A percentile compares a stretch with the other conserved stretches of the same genome.
Evolutionary conservation across 2,329 filamentous ascomycete genomes (phyloP).

Genomic region (Tolypocladium ophioglossoides): DNA sequence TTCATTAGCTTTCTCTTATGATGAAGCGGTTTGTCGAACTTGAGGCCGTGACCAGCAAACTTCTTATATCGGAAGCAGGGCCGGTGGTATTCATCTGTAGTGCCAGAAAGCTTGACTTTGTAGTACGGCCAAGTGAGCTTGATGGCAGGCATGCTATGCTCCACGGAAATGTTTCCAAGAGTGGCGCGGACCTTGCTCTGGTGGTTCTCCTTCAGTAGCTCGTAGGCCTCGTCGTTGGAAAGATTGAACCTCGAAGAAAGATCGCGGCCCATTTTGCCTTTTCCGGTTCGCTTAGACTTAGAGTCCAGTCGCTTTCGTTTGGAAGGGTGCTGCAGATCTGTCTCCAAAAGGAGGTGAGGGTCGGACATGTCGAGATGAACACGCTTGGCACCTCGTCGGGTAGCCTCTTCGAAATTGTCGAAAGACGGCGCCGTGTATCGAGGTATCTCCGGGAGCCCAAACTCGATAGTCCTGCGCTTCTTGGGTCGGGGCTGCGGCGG

Average conservation of each 20-base stretch:
- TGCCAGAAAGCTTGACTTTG: constrained; percentile 69
- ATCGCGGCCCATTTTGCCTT: constrained; percentile 59
- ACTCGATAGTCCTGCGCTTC: constrained; percentile 54
- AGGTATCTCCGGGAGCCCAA: constrained; percentile 47
- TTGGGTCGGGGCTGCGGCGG: constrained; percentile 41
- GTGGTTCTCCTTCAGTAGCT: constrained; percentile 91
- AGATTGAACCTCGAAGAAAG: constrained; percentile 83
- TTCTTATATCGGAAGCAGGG: constrained; percentile 65
- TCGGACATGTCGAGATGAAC: constrained; percentile 83
- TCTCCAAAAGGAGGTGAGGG: constrained; percentile 73
- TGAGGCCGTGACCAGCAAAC: constrained; percentile 55
- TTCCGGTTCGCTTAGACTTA: constrained; percentile 56
- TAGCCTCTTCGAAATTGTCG: constrained; percentile 69
- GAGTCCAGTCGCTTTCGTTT: constrained; percentile 47
- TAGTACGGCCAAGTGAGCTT: constrained; percentile 96
- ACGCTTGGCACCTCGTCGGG: constrained; percentile 62
- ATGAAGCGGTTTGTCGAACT: constrained; percentile 59
- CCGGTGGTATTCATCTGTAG: constrained; percentile 71
- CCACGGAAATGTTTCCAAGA: constrained; percentile 81
- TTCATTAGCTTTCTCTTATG: constrained; percentile 77
- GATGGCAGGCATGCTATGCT: constrained; percentile 85
- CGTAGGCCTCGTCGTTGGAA: constrained; percentile 92
- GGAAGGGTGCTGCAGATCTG: constrained; percentile 52
- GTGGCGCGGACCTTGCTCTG: constrained; percentile 92
- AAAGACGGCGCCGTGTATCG: constrained; percentile 59